Evolutionary conservation across 1,284 basidiomycete species (phyloP), one percentile per base, ranked within the genome.

Genomic region (Irpex rosettiformis): DNA sequence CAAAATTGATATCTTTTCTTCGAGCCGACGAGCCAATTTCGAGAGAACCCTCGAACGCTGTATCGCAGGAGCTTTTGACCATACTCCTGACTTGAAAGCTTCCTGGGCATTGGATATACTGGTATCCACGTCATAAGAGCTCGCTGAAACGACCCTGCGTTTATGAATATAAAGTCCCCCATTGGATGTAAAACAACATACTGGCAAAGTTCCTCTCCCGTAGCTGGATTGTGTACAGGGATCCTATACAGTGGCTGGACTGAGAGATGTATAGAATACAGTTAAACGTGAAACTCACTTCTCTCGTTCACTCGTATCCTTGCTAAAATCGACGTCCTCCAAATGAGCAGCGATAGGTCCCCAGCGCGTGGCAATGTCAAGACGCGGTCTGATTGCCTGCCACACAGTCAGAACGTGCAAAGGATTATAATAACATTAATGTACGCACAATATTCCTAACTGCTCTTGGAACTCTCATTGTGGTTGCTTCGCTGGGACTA

Each of bases 11-110:
- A 88, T 72, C 58, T 75, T 77, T 16, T 76, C 75, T 62, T 86
- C 83, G 4, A 93, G 75, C 1, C 76, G 66, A 6, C 82, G 76
- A 3, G 91, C 89, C 24, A 93, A 75, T 40, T 79, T 79, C 2
- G 83, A 78, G 3, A 93, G 76, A n/a, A 87, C 78, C 55, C 76
- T 77, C 1, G 91, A 85, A 37, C 91, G 85, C 45, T 81, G 71
- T 0, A 84, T 67, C 1, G 78, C 71, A 3, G 88, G 71, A 13
- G 82, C 72, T 62, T 75, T 79, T 3, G 89, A 89, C 91, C 91
- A 93, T 42, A 79, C 69, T 1, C 91, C 91, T 0, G 82, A 80
- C 43, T 80, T 71, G 68, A 86, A 92, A 3, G 72, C 75, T 5
- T 74, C 69, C 58, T 91, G 80, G 0, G 88, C 88, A 28, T 73